Evolutionary conservation across 2,329 filamentous ascomycete species (phyloP).

Genomic region (Xylaria sp.): DNA sequence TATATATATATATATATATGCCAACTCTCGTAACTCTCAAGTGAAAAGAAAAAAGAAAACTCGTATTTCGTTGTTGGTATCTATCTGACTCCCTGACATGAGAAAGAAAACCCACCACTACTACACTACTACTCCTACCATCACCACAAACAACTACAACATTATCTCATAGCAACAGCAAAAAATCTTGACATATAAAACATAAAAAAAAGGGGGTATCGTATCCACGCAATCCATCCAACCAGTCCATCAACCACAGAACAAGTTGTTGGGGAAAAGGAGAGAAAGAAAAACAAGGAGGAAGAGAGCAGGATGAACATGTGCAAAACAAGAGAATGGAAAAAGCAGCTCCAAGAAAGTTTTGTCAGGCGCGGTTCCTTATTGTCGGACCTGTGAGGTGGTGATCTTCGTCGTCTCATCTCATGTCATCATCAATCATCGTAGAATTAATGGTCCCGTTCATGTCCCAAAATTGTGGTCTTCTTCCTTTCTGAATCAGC

Average conservation of each 20-base stretch:
- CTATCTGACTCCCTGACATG: not conserved
- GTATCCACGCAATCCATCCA: slow-evolving; percentile 20
- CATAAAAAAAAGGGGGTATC: slow-evolving; percentile 25
- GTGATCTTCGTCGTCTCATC: slow-evolving; percentile 18
- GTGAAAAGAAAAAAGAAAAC: not conserved
- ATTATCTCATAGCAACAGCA: no score
- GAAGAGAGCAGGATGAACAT: not conserved
- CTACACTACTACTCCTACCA: no score
- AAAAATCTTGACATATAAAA: not conserved
- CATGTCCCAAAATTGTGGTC: not conserved
- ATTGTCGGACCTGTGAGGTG: no score
- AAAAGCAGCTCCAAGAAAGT: no score
- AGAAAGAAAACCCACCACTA: no score
- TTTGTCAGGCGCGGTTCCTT: no score
- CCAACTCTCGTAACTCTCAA: not conserved
- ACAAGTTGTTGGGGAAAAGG: not conserved
- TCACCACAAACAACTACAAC: no score
- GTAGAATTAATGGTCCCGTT: not conserved
- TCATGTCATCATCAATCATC: slow-evolving; percentile 19
- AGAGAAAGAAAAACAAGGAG: not conserved
- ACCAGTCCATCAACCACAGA: not conserved
- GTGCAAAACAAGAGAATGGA: not conserved
- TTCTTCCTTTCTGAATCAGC: not conserved
- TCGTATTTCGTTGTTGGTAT: not conserved
- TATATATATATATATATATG: no score